A percentile compares a stretch with the other conserved stretches of the same genome.
Conservation (phyloP, 1,139 yeast species). For the Kurtzmaniella quercitrusa region DNA sequence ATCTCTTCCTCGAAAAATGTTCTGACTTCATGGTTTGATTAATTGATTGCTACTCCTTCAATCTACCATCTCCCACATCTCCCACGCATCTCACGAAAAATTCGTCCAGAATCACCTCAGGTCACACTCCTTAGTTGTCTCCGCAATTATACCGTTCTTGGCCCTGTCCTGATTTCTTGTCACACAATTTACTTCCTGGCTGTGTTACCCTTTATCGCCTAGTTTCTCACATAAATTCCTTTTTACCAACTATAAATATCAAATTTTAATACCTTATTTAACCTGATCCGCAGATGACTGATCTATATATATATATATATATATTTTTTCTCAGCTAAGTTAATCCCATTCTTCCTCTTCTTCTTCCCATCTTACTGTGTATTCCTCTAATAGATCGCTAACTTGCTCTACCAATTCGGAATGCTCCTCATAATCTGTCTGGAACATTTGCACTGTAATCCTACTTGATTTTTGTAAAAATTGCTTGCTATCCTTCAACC, state of each 20-base stretch:
- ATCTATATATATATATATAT: neutral
- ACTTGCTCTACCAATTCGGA: slow-evolving; percentile 61
- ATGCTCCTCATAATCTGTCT: slow-evolving; percentile 57
- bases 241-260: no score
- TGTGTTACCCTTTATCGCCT: no score
- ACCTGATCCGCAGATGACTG: neutral
- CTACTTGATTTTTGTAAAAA: slow-evolving; percentile 35
- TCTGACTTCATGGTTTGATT: no score
- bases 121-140: neutral
- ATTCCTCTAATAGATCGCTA: slow-evolving; percentile 45
- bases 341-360: slow-evolving; percentile 36
- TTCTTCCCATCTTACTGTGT: slow-evolving; percentile 55
- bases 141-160: neutral
- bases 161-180: neutral
- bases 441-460: slow-evolving; percentile 9
- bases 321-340: slow-evolving; percentile 2
- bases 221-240: no score
- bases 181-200: neutral
- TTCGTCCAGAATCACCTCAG: neutral
- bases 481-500: slow-evolving; percentile 45
- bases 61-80: neutral
- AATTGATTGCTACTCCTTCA: no score
- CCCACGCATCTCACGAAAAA: neutral
- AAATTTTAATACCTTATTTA: neutral
- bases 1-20: no score